Evolutionary conservation across 1,284 basidiomycete genomes (phyloP).

Genomic region (Microbotryum lychnidis-dioicae): DNA sequence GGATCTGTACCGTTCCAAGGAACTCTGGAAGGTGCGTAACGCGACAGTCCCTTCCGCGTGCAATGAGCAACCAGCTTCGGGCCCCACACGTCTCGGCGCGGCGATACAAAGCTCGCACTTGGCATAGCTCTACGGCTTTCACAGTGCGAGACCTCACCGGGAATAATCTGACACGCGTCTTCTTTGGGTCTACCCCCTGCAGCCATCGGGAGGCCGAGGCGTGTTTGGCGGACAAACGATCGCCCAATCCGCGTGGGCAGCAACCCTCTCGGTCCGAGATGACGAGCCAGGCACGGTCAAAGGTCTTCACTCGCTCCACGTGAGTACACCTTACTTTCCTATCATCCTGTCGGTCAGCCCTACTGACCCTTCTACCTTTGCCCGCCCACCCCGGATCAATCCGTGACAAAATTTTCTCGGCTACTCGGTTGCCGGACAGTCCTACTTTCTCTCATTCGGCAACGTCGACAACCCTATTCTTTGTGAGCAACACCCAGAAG

Average conservation of each 20-base stretch:
- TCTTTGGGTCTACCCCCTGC: no score
- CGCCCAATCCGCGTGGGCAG: conserved; percentile 46
- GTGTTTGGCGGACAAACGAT: conserved; percentile 84
- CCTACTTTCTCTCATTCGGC: conserved; percentile 72
- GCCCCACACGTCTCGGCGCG: no score
- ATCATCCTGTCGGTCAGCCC: no score
- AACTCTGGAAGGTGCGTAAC: conserved; percentile 48
- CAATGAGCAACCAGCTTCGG: no score
- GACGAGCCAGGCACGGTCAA: conserved; percentile 21
- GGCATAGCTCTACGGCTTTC: no score
- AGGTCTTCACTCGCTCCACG: conserved; percentile 56
- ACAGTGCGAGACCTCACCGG: no score
- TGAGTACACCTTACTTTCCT: conserved; percentile 41
- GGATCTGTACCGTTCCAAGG: conserved; percentile 59
- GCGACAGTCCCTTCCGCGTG: neutral
- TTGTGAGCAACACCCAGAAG: conserved; percentile 43
- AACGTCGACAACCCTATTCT: conserved; percentile 68
- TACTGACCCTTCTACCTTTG: no score
- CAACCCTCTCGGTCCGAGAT: conserved; percentile 14
- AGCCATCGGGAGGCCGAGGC: conserved; percentile 46
- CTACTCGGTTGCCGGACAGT: conserved; percentile 44
- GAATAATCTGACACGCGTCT: no score
- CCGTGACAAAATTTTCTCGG: no score
- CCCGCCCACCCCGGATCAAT: no score
- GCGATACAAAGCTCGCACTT: no score